Percentiles rank a stretch among this genome's conserved stretches.
phyloP scores from a whole-genome alignment of 73 alveolate species.

The Paramecium octaurelia region DNA sequence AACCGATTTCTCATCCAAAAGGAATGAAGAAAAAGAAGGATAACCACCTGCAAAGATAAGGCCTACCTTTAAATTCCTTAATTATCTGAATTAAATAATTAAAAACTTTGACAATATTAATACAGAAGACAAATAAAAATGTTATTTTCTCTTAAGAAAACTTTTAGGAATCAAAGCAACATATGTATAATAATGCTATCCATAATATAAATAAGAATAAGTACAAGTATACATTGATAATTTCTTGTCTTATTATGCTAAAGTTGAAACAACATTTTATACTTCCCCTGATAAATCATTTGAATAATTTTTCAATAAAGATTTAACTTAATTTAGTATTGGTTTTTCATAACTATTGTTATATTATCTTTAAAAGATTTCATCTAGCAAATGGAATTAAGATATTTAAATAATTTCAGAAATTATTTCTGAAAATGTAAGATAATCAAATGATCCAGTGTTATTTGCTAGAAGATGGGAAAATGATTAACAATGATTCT shows the following conservation, averaged over 20 bases:
- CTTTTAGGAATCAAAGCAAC: background rate
- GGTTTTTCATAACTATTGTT: background rate
- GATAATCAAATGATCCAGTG: background rate
- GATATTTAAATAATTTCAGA: background rate
- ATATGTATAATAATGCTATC: background rate
- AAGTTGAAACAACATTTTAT: background rate
- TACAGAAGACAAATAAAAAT: background rate
- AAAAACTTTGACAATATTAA: background rate
- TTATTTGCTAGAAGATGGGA: slow-evolving; percentile 43
- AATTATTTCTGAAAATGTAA: background rate
- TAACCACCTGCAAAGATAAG: background rate
- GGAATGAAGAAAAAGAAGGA: background rate
- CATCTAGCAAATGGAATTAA: background rate
- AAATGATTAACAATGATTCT: background rate
- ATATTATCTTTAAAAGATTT: background rate
- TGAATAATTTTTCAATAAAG: background rate
- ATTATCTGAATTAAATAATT: background rate
- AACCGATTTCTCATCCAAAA: background rate
- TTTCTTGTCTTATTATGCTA: background rate
- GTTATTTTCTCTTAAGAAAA: background rate
- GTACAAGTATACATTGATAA: background rate
- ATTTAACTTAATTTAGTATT: background rate
- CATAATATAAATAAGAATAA: background rate
- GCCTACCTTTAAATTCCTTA: background rate
- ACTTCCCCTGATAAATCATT: background rate